Evolutionary conservation across 495 filamentous ascomycete genomes (phyloP).

Genomic region (Penicillium diatomitis): DNA sequence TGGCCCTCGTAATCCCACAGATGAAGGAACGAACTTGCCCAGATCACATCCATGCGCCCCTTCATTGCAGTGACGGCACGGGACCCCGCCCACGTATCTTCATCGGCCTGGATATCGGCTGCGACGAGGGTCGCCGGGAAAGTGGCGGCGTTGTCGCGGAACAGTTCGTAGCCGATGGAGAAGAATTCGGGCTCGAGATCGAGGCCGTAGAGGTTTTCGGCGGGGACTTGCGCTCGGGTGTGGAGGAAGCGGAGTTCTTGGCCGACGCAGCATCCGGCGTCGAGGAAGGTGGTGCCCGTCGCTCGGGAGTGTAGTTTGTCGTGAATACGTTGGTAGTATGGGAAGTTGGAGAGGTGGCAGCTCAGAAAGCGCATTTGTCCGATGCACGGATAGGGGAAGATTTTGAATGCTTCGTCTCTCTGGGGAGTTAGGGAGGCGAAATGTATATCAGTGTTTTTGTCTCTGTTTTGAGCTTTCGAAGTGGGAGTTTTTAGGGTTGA

Average conservation of each 20-base stretch:
- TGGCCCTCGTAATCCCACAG: slow-evolving; percentile 32
- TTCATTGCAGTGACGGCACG: slow-evolving; percentile 5
- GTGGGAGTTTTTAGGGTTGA: too few relatives aligned
- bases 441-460: too few relatives aligned
- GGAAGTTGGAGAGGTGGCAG: slow-evolving; percentile 19
- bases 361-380: slow-evolving; percentile 39
- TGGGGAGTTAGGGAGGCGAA: slow-evolving; percentile 2
- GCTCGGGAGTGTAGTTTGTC: slow-evolving; percentile 19
- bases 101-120: not conserved
- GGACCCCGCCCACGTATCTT: slow-evolving; percentile 1
- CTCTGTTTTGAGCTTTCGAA: too few relatives aligned
- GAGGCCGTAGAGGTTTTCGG: slow-evolving; percentile 32
- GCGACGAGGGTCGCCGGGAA: slow-evolving; percentile 14
- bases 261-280: slow-evolving; percentile 41
- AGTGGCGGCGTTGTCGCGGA: slow-evolving; percentile 28
- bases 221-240: slow-evolving; percentile 31
- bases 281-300: slow-evolving; percentile 14
- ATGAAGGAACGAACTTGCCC: slow-evolving; percentile 36
- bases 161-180: slow-evolving; percentile 42
- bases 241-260: slow-evolving; percentile 36
- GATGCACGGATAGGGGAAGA: slow-evolving; percentile 37
- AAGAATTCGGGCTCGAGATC: slow-evolving; percentile 41
- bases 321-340: slow-evolving; percentile 19
- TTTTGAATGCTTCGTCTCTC: slow-evolving; percentile 37
- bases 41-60: slow-evolving; percentile 28